Base-by-base conservation (phyloP, 495 filamentous ascomycete species). In the Penicillium longicatenatum region DNA sequence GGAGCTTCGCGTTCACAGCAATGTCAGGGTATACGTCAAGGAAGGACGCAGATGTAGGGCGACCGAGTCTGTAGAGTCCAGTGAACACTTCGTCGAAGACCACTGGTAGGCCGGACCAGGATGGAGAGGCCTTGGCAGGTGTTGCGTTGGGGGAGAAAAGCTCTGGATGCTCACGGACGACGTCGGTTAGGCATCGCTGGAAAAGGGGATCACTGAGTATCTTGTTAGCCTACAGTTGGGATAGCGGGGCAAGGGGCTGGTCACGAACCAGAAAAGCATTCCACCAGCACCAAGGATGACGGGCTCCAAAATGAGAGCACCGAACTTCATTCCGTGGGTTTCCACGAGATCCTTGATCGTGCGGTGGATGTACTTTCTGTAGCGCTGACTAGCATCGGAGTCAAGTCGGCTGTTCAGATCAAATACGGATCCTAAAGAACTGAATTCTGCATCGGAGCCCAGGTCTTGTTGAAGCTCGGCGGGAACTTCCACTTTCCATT, bases 51-150 rank as follows among this genome's bases (percentile, higher is more conserved):
- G 87, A 75, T 11, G 79, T 84, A 50, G 82, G 77, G 30, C 84
- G 82, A 21, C 89, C 89, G 17, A 93, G 84, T 35, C 89, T 87
- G 72, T 90, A 91, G 16, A 93, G 75, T 14, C 89, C 89, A 1
- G 88, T 91, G 74, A 93, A 92, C 31, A 93, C 88, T 69, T 93
- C 89, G 66, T 93, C 89, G 61, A 87, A 86, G 65, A 93, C 79
- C 29, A 93, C 72, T 0, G 89, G 89, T 19, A 93, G 75, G 2
- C 89, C 89, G 2, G 78, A 79, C 89, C 89, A 93, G 17, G 63
- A 62, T 20, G 61, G 57, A 20, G 58, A 52, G 49, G 62, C 54
- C 35, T 57, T 58, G 21, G 50, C 37, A 21, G 62, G 14, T 16
- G 57, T 2, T 16, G 49, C 43, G 26, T 50, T 46, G 52, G 35